Percentiles rank a stretch among this genome's conserved stretches.
Evolutionary conservation across 2,329 filamentous ascomycete genomes (phyloP).

Genomic region (Colletotrichum sp.): DNA sequence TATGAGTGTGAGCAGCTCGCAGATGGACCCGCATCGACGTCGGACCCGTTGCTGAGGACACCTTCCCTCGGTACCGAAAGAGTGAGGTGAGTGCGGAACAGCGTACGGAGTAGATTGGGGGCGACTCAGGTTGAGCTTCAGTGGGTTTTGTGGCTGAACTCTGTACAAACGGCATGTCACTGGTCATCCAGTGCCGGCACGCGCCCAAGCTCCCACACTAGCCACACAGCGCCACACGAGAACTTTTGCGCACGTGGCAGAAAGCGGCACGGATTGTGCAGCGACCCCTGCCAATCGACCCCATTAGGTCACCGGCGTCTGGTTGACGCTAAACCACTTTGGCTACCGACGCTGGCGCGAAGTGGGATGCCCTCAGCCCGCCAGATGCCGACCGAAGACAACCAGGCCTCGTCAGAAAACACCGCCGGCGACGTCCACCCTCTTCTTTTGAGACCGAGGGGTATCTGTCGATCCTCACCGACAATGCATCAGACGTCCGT

Average conservation of each 20-base stretch:
- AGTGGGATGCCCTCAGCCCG: constrained; percentile 6
- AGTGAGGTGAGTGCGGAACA: background rate
- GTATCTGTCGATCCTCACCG: background rate
- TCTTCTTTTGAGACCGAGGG: background rate
- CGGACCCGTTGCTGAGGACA: constrained; percentile 13
- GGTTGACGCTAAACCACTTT: constrained; percentile 16
- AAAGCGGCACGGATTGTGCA: background rate
- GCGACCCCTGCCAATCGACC: background rate
- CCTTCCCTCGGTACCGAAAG: constrained; percentile 1
- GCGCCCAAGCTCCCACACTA: background rate
- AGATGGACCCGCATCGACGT: background rate
- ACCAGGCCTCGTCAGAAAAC: background rate
- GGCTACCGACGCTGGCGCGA: constrained; percentile 11
- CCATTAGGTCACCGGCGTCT: constrained; percentile 16
- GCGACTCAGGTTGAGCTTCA: background rate
- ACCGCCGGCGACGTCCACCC: background rate
- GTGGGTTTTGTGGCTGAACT: background rate
- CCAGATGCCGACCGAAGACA: background rate
- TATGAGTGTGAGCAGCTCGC: background rate
- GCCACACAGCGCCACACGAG: background rate
- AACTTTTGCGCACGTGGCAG: background rate
- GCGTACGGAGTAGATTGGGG: background rate
- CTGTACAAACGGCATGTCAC: background rate
- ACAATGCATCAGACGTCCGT: background rate
- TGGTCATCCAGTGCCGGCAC: background rate